Percentiles rank a stretch among this genome's conserved stretches.
These are phyloP conservation scores for Nissolia schottii DNA, from an alignment of 306 rosid genomes.

Conservation along the genomic window DNA sequence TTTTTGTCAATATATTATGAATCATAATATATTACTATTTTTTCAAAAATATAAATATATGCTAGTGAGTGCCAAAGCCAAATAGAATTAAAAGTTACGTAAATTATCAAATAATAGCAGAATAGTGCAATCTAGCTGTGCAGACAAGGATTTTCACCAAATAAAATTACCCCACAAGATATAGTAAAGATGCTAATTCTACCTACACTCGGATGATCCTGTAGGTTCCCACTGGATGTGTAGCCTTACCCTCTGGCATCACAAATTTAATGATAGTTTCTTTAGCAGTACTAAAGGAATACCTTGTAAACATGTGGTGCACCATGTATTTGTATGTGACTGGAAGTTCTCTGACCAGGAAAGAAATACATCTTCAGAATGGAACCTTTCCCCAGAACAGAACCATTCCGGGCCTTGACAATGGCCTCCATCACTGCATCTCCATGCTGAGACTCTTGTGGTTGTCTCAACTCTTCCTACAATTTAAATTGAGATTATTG, in stretches of 20 bases:
- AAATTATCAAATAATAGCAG: not conserved
- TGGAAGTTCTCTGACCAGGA: constrained; percentile 90
- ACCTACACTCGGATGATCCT: constrained; percentile 37
- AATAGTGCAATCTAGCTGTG: not conserved
- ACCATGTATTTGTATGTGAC: constrained; percentile 69
- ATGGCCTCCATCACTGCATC: constrained; percentile 87
- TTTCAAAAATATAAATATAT: not conserved
- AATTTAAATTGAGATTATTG: constrained; percentile 30
- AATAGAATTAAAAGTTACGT: not conserved
- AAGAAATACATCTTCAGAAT: constrained; percentile 91
- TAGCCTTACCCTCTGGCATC: constrained; percentile 44
- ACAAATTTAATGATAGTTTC: constrained; percentile 34
- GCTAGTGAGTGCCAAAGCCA: not conserved
- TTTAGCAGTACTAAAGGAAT: constrained; percentile 20
- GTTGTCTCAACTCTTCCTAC: constrained; percentile 81
- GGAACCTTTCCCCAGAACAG: constrained; percentile 87
- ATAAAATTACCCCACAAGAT: constrained; percentile 17
- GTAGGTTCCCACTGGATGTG: constrained; percentile 33
- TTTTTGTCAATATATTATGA: not conserved
- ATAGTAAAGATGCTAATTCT: constrained; percentile 34
- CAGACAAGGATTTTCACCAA: not conserved
- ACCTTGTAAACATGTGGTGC: constrained; percentile 89
- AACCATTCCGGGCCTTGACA: constrained; percentile 70
- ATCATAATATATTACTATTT: not conserved
- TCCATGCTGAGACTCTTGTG: constrained; percentile 84